These are phyloP conservation scores for Tetrapisispora pingtungensis DNA, from an alignment of 805 yeast genomes.

Conservation along the genomic window DNA sequence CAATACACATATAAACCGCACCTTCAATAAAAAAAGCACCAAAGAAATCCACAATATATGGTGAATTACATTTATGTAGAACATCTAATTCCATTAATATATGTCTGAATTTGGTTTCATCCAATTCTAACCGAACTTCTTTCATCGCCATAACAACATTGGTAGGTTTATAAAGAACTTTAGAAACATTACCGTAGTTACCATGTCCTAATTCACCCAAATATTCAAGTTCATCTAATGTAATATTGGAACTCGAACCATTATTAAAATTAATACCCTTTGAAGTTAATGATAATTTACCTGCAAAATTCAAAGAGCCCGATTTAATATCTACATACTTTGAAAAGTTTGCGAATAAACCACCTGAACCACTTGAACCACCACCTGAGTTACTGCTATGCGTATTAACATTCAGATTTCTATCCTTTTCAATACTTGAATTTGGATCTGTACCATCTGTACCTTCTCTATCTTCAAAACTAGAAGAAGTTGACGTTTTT, in stretches of 20 bases:
- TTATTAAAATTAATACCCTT: constrained; percentile 84
- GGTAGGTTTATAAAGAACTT: constrained; percentile 88
- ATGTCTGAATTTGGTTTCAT: constrained; percentile 87
- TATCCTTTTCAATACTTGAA: background rate
- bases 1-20: constrained; percentile 97
- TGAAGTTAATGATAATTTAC: constrained; percentile 85
- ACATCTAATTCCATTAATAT: constrained; percentile 94
- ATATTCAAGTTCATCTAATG: constrained; percentile 73
- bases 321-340: constrained; percentile 86
- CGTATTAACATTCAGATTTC: constrained; percentile 10
- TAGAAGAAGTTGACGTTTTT: constrained; percentile 28
- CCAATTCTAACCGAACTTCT: constrained; percentile 86
- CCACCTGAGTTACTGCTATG: constrained; percentile 24
- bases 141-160: constrained; percentile 94
- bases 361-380: constrained; percentile 38
- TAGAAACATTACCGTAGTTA: constrained; percentile 91
- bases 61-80: constrained; percentile 81
- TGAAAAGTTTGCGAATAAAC: constrained; percentile 64
- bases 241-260: constrained; percentile 79
- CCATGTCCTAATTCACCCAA: constrained; percentile 90
- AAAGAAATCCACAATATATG: constrained; percentile 88
- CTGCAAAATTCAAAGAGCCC: constrained; percentile 85
- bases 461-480: constrained; percentile 19
- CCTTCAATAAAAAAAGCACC: constrained; percentile 98
- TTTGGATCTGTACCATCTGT: constrained; percentile 23